Conservation (phyloP, 495 filamentous ascomycete genomes). For the Cairneyella variabilis region DNA sequence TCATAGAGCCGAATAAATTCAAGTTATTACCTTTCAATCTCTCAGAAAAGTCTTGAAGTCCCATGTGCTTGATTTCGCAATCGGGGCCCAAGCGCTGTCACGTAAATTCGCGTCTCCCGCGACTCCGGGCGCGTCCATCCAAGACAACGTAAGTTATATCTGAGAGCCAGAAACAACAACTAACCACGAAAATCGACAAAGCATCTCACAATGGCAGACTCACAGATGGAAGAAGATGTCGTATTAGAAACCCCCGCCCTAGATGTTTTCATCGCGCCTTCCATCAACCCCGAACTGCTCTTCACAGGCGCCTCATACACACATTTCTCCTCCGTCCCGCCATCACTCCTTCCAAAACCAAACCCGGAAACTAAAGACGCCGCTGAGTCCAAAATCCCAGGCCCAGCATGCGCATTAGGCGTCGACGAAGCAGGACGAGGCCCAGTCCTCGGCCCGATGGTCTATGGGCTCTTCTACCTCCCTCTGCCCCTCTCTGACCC, state of each 20-base stretch:
- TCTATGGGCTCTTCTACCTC: conserved; percentile 88
- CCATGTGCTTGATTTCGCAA: no score
- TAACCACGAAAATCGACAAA: no score
- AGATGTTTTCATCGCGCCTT: conserved; percentile 73
- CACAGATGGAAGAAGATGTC: conserved; percentile 34
- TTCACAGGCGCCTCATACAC: conserved; percentile 74
- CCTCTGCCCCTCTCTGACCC: conserved; percentile 62
- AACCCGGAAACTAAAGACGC: conserved; percentile 34
- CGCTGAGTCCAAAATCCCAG: conserved; percentile 32
- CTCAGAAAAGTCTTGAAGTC: no score
- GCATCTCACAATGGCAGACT: conserved; percentile 44
- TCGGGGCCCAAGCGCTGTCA: no score
- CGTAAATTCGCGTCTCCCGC: no score
- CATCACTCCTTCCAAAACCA: conserved; percentile 43
- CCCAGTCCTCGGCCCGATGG: conserved; percentile 95
- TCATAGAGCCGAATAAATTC: no score
- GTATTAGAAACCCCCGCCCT: conserved; percentile 52
- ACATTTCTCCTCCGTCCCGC: conserved; percentile 73
- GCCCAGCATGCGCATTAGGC: conserved; percentile 65
- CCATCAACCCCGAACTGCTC: conserved; percentile 58
- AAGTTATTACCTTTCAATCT: no score
- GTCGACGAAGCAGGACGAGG: conserved; percentile 96
- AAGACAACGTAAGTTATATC: no score
- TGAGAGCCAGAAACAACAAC: no score
- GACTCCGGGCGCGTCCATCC: no score